Conservation (phyloP, 768 basidiomycete genomes). For the Guyanaporus albipodus region DNA sequence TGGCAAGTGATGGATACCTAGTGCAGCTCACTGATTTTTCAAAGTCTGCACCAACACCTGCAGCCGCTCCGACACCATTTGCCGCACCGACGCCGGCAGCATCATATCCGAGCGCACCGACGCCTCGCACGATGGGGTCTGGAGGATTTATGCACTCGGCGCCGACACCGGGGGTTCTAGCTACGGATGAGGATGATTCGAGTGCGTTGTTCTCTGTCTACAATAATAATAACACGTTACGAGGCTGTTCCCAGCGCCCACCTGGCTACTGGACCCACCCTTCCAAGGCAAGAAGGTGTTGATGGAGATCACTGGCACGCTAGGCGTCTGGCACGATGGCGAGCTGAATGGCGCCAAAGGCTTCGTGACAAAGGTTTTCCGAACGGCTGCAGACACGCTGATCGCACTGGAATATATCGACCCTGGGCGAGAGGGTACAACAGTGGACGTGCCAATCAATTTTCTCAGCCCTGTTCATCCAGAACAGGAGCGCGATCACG, state of each 20-base stretch:
- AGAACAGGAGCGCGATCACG: constrained; percentile 40
- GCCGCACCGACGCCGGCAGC: constrained; percentile 30
- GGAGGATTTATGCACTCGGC: constrained; percentile 23
- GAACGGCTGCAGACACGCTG: constrained; percentile 25
- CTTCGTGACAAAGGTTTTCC: constrained; percentile 27
- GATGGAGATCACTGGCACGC: constrained; percentile 27
- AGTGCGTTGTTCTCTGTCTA: constrained; percentile 16
- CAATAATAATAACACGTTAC: constrained; percentile 16
- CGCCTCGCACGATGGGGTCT: constrained; percentile 29
- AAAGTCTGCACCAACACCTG: constrained; percentile 37
- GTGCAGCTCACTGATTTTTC: constrained; percentile 3
- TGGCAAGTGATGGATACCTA: constrained; percentile 19
- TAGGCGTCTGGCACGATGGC: constrained; percentile 25
- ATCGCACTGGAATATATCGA: constrained; percentile 29
- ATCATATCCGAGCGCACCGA: constrained; percentile 30
- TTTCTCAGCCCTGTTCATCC: constrained; percentile 43
- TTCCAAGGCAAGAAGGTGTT: constrained; percentile 29
- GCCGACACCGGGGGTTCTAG: constrained; percentile 29
- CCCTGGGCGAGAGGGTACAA: constrained; percentile 31
- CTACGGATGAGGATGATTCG: constrained; percentile 28
- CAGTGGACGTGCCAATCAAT: constrained; percentile 36
- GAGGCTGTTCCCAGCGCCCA: constrained; percentile 17
- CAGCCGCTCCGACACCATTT: constrained; percentile 38
- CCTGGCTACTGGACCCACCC: constrained; percentile 26
- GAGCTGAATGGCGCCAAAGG: constrained; percentile 28